These are phyloP conservation scores for Clavispora santaluciae DNA, from an alignment of 805 yeast species.

Conservation along the genomic window DNA sequence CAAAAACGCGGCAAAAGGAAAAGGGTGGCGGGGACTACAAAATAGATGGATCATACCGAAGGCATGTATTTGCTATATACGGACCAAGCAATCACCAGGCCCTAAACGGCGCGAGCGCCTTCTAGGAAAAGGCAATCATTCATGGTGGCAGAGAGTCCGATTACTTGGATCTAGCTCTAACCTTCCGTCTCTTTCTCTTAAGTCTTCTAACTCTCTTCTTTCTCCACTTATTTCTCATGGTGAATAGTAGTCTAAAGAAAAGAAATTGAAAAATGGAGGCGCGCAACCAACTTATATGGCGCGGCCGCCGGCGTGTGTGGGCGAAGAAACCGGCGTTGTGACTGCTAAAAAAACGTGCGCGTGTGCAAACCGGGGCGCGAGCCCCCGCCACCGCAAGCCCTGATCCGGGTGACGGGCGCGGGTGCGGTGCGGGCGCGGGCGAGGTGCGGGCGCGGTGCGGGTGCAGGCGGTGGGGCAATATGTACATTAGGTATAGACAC, in stretches of 20 bases:
- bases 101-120: constrained; percentile 5
- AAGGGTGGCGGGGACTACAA: too few species aligned
- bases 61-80: constrained; percentile 18
- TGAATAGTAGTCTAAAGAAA: constrained; percentile 23
- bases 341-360: constrained; percentile 12
- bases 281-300: constrained; percentile 20
- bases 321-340: constrained; percentile 12
- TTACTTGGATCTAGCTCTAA: constrained; percentile 99
- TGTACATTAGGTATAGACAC: background rate
- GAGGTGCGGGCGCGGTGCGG: constrained; percentile 1
- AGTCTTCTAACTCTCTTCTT: constrained; percentile 99
- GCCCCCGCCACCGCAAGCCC: background rate
- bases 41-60: constrained; percentile 10
- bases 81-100: constrained; percentile 9
- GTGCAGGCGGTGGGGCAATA: background rate
- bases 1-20: too few species aligned
- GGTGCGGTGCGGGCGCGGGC: background rate
- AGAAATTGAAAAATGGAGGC: constrained; percentile 14
- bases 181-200: constrained; percentile 99
- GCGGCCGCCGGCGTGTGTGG: constrained; percentile 20
- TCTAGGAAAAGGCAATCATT: background rate
- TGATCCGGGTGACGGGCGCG: constrained; percentile 1
- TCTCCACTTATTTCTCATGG: constrained; percentile 98
- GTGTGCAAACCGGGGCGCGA: constrained; percentile 1
- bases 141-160: constrained; percentile 36